Conservation (phyloP, 176 grass and related monocot species). For the Cenchrus americanus region DNA sequence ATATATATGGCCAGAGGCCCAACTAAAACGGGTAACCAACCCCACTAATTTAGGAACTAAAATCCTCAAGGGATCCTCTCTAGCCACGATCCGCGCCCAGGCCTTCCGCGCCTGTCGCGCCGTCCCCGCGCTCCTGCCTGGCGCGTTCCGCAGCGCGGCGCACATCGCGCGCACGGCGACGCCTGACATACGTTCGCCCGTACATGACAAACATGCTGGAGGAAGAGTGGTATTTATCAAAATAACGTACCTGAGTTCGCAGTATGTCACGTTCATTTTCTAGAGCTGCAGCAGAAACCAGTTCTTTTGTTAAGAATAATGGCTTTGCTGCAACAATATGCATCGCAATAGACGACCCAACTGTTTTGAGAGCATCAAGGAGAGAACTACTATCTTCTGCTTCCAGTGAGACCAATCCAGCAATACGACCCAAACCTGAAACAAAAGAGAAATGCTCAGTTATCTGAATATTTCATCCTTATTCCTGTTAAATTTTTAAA, state of each 20-base stretch:
- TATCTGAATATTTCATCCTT: not conserved
- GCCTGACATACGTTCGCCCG: too few relatives aligned
- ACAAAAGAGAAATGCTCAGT: slow-evolving; percentile 13
- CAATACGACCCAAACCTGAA: slow-evolving; percentile 85
- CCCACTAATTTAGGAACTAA: too few relatives aligned
- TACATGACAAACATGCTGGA: too few relatives aligned
- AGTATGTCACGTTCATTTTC: slow-evolving; percentile 87
- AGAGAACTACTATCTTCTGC: slow-evolving; percentile 70
- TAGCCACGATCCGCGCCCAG: too few relatives aligned
- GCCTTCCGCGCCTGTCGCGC: too few relatives aligned
- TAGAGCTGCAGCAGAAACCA: slow-evolving; percentile 74
- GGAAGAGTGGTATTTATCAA: not conserved
- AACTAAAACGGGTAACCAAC: too few relatives aligned
- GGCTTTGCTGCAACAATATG: slow-evolving; percentile 91
- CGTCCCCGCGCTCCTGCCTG: too few relatives aligned
- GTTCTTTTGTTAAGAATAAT: slow-evolving; percentile 90
- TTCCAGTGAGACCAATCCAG: slow-evolving; percentile 85
- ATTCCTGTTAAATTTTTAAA: not conserved
- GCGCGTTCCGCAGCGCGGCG: too few relatives aligned
- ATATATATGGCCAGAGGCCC: too few relatives aligned
- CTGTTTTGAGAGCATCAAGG: slow-evolving; percentile 65
- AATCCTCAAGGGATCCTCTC: too few relatives aligned
- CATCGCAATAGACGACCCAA: slow-evolving; percentile 86
- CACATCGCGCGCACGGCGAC: too few relatives aligned
- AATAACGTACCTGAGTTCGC: slow-evolving; percentile 65